A percentile compares a stretch with the other conserved stretches of the same genome.
Conservation (phyloP, 148 eudicot genomes). For the Agrostemma githago region DNA sequence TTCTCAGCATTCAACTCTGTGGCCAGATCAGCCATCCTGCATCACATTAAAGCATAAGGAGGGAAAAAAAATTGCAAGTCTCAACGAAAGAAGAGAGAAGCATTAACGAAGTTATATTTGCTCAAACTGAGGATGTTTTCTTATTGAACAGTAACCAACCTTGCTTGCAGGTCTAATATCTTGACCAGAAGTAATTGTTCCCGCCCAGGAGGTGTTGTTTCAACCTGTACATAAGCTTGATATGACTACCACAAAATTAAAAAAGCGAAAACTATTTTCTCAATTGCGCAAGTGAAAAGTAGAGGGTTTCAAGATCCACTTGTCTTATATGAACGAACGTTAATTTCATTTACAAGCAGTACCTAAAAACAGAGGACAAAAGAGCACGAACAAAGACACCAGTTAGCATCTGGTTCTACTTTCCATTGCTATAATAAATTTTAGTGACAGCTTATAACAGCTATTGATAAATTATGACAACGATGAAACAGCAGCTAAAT, state of each 20-base stretch:
- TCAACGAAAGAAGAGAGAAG: not conserved
- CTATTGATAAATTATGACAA: not conserved
- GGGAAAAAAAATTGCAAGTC: not conserved
- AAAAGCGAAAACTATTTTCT: not conserved
- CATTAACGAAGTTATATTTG: not conserved
- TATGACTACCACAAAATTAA: constrained; percentile 1
- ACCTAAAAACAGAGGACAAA: not conserved
- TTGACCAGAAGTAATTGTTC: constrained; percentile 58
- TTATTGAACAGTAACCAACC: constrained; percentile 37
- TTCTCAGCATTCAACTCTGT: constrained; percentile 81
- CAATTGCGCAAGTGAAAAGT: not conserved
- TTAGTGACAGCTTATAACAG: not conserved
- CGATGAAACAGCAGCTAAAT: not conserved
- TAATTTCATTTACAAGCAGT: not conserved
- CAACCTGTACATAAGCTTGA: constrained; percentile 46
- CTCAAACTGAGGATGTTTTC: not conserved
- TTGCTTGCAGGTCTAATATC: constrained; percentile 86
- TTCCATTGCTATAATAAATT: not conserved
- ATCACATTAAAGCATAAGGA: constrained; percentile 3
- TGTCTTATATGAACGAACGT: too few relatives aligned
- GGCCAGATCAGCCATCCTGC: constrained; percentile 74
- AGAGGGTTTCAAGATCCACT: not conserved
- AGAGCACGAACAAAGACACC: not conserved
- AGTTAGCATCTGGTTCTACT: not conserved
- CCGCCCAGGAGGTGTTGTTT: constrained; percentile 63